Percentiles rank a stretch among this genome's conserved stretches.
These are phyloP conservation scores for Beauveria sp. DNA, from an alignment of 2,329 filamentous ascomycete genomes.

Conservation along the genomic window DNA sequence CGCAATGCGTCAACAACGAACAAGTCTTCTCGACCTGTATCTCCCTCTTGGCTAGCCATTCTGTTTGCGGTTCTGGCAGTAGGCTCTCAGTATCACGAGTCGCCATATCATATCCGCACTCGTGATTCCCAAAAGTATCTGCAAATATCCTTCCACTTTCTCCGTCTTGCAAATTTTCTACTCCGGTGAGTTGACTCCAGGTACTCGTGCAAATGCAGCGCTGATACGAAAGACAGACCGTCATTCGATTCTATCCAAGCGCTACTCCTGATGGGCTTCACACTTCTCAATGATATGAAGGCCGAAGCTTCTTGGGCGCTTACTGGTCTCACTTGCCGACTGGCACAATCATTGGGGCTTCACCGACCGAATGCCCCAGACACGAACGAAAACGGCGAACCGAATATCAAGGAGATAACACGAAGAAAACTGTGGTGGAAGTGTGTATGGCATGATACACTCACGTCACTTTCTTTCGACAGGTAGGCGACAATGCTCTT, in stretches of 20 bases:
- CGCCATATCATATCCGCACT: constrained; percentile 53
- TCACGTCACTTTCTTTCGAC: constrained; percentile 60
- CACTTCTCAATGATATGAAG: constrained; percentile 62
- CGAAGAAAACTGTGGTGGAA: constrained; percentile 56
- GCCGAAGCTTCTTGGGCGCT: constrained; percentile 61
- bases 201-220: neutral
- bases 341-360: constrained; percentile 58
- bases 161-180: constrained; percentile 56
- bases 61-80: constrained; percentile 59
- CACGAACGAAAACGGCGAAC: constrained; percentile 36
- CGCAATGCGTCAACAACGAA: constrained; percentile 42
- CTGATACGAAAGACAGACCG: constrained; percentile 32
- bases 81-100: constrained; percentile 59
- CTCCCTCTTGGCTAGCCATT: constrained; percentile 59
- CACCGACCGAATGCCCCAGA: constrained; percentile 43
- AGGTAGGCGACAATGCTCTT: constrained; percentile 32
- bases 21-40: constrained; percentile 44
- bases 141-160: constrained; percentile 58
- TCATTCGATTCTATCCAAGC: constrained; percentile 61
- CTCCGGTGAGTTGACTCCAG: constrained; percentile 35
- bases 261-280: constrained; percentile 54
- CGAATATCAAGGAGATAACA: constrained; percentile 45
- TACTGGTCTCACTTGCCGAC: constrained; percentile 54
- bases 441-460: constrained; percentile 58
- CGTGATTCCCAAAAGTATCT: constrained; percentile 53